Conservation (phyloP, 1,284 basidiomycete species). For the Ceratobasidium sp. region DNA sequence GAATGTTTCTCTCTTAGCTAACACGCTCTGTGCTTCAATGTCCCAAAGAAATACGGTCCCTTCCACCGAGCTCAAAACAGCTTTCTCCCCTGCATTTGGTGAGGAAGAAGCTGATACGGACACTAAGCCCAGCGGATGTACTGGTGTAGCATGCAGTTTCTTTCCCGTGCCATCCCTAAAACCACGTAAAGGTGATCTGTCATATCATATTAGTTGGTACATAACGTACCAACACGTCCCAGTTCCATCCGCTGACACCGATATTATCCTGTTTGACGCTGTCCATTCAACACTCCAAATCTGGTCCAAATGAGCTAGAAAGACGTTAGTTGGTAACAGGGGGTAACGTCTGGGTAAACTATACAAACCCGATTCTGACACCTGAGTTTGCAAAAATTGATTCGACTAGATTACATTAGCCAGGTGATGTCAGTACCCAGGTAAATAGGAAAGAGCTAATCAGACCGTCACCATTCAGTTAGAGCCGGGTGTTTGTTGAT, state of each 20-base stretch:
- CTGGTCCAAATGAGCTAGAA: constrained; percentile 82
- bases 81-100: constrained; percentile 67
- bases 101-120: constrained; percentile 74
- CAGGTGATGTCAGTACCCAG: background rate
- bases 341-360: background rate
- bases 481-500: background rate
- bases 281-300: constrained; percentile 88
- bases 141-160: constrained; percentile 71
- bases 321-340: background rate
- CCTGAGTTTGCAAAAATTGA: constrained; percentile 36
- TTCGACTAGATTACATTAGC: constrained; percentile 22
- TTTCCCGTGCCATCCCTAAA: constrained; percentile 72
- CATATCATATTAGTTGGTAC: background rate
- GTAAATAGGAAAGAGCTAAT: background rate
- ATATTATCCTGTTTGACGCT: constrained; percentile 72
- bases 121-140: constrained; percentile 81
- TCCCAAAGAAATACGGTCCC: constrained; percentile 83
- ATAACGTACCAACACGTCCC: constrained; percentile 70
- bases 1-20: constrained; percentile 80
- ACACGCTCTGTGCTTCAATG: constrained; percentile 69
- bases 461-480: constrained; percentile 4
- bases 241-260: constrained; percentile 80
- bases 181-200: background rate
- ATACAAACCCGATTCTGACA: constrained; percentile 28
- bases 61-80: constrained; percentile 83